Percentiles rank a stretch among this genome's conserved stretches.
These are phyloP conservation scores for Geosmithia morbida DNA, from an alignment of 2,329 filamentous ascomycete species.

Conservation along the genomic window DNA sequence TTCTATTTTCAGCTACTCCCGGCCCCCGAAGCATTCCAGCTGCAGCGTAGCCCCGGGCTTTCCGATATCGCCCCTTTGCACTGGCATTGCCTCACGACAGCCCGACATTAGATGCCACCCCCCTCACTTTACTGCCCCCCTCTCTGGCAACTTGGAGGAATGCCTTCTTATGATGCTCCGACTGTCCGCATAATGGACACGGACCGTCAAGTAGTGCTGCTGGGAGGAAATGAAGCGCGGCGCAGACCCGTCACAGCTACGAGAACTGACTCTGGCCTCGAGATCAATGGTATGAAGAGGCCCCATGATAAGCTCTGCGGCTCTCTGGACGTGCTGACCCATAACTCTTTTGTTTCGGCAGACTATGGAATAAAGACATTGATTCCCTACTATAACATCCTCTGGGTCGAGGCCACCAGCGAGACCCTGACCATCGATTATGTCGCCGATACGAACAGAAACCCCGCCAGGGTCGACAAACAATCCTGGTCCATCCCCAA, in stretches of 20 bases:
- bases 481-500: slow-evolving; percentile 24
- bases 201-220: background rate
- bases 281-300: background rate
- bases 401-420: slow-evolving; percentile 59
- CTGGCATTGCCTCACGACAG: background rate
- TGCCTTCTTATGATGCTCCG: too few relatives aligned
- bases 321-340: background rate
- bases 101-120: background rate
- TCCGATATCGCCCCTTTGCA: background rate
- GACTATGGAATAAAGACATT: slow-evolving; percentile 1
- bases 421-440: slow-evolving; percentile 57
- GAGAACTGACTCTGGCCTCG: background rate
- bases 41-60: background rate
- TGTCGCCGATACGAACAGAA: slow-evolving; percentile 45
- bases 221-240: background rate
- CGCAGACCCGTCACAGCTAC: background rate
- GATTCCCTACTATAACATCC: slow-evolving; percentile 69
- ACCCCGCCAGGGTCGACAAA: slow-evolving; percentile 42
- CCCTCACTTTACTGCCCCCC: background rate
- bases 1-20: background rate
- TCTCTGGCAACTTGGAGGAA: background rate
- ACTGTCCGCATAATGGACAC: background rate
- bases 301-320: background rate
- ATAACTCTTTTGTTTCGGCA: background rate
- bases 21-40: background rate